Evolutionary conservation across 2,329 filamentous ascomycete species (phyloP), one percentile per base, ranked within the genome.

Genomic region (Niveomyces coronatus): DNA sequence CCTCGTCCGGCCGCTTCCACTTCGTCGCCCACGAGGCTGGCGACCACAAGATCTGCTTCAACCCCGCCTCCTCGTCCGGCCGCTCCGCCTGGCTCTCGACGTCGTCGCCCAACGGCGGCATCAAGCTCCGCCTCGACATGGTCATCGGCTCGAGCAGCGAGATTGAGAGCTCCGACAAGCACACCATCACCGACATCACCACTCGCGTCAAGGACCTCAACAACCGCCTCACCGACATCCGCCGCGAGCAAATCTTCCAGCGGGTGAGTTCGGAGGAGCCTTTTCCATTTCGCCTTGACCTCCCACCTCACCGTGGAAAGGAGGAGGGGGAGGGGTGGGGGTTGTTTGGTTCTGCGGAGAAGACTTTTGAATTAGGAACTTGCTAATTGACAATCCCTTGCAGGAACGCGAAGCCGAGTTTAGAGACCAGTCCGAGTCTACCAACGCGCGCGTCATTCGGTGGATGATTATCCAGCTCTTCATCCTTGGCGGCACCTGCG

Each of bases 351-450:
- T 19, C n/a, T 42, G 10, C 31, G 7, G 36, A 28, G 9, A 31
- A 45, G 9, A 28, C 31, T 15, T 35, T 24, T 15, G n/a, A 6
- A 19, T 16, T 19, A 26, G 22, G 40, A 32, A 41, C 40, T 33
- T 15, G 14, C n/a, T n/a, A n/a, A n/a, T n/a, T n/a, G 22, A 16
- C 6, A 19, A 31, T 41, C n/a, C n/a, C n/a, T n/a, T n/a, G n/a
- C n/a, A 95, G 85, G 91, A 96, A 72, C 85, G 91, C 49, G 91
- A 98, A 60, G 87, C 87, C 52, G 88, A 96, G 60, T 98, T 98
- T 72, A 78, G 91, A 65, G 91, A 98, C 64, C 91, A 96, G 63
- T 95, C 87, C 52, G 91, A 98, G 64, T 71, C 76, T 29, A 95
- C 89, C 48, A 98, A 98, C 63, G 70, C 79, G 40, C 82, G 89